Evolutionary conservation across 495 filamentous ascomycete genomes (phyloP).

Genomic region (Lasiosphaeriaceae sp.): DNA sequence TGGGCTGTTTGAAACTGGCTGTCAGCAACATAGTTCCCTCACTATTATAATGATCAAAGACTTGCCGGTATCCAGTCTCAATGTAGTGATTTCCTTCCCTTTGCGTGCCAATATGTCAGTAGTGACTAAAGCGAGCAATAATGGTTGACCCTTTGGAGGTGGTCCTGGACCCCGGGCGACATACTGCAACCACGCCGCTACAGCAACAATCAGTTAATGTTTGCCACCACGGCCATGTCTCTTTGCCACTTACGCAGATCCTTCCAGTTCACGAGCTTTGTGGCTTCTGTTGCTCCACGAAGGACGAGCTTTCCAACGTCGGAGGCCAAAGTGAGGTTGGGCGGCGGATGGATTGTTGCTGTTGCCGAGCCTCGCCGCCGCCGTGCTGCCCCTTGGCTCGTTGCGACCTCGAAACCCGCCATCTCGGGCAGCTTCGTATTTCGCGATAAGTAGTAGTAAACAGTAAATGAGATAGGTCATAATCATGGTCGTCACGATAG

Average conservation of each 20-base stretch:
- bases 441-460: too few species aligned
- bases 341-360: too few species aligned
- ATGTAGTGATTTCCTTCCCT: neutral
- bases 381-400: too few species aligned
- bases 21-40: neutral
- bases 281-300: too few species aligned
- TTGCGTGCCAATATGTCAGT: neutral
- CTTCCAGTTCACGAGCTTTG: neutral
- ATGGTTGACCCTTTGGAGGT: neutral
- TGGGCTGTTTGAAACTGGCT: neutral
- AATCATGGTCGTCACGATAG: too few species aligned
- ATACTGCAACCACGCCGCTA: neutral
- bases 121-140: too few species aligned
- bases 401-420: too few species aligned
- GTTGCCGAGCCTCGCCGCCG: too few species aligned
- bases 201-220: neutral
- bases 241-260: neutral
- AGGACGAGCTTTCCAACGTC: too few species aligned
- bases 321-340: too few species aligned
- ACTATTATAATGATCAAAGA: neutral
- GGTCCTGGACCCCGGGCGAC: neutral
- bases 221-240: neutral
- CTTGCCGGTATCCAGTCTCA: neutral
- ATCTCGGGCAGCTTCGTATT: too few species aligned
- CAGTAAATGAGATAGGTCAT: too few species aligned